Evolutionary conservation across 192 early-diverging fungal genomes (phyloP), one percentile per base, ranked within the genome.

Genomic region (Bifiguratus adelaidae): DNA sequence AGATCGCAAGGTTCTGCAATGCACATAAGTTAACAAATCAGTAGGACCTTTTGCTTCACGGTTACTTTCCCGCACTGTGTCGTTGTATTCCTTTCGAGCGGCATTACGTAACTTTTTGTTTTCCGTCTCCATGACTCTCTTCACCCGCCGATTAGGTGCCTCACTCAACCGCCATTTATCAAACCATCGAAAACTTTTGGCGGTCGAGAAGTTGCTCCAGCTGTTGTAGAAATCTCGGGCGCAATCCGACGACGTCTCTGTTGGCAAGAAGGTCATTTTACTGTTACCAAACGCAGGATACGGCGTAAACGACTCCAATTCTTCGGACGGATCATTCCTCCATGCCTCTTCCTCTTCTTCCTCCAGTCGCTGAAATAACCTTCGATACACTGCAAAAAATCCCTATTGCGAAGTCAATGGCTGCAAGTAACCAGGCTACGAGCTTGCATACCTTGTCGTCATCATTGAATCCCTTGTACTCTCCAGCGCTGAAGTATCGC

Each of bases 171-270:
- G 67, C 65, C 81, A 90, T 48, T 91, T 83, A 65, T 99, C 95
- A 38, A 72, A 72, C 95, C 95, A 99, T 23, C 74, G 71, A 52
- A 97, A 99, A n/a, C 81, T 83, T 63, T 97, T 97, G 49, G 67
- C 59, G 11, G 83, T 76, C 1, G 83, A 62, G 54, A 96, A 99
- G 13, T 76, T 80, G 21, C 77, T 60, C 77, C 89, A 98, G 25
- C 81, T 74, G 30, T 67, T 77, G 60, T 91, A 91, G 48, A 90
- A 89, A 32, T 83, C 78, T 23, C 75, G 67, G 36, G 81, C 65
- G 33, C 67, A 63, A 35, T 89, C 84, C 0, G 48, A 47, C n/a
- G n/a, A n/a, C n/a, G n/a, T n/a, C n/a, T n/a, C n/a, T n/a, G n/a
- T n/a, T n/a, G n/a, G n/a, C n/a, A n/a, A n/a, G 61, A 77, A 88